Base-by-base conservation (phyloP, 305 asterid species). In the Solanum hybrid region DNA sequence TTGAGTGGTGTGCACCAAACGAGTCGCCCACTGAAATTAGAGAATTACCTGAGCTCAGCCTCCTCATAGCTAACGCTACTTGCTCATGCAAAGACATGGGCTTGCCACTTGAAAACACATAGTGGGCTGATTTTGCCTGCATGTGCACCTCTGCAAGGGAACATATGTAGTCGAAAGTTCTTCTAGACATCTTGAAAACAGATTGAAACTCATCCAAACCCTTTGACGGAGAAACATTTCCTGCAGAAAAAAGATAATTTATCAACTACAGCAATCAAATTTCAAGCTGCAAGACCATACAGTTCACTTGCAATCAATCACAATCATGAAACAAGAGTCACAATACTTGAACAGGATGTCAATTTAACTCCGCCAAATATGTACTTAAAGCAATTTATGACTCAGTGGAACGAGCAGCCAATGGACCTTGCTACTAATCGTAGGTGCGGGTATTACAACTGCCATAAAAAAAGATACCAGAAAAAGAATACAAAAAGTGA, bases 1-100 rank as follows among this genome's bases (percentile, higher is more conserved):
- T 96, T 7, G 98, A 96, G 80, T 96, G 99, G 91, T 95, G 96
- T 2, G 95, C 92, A 40, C 98, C 98, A 37, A 96, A 96, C 1
- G 98, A 95, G 31, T 96, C 98, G 5, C 99, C 99, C 5, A 97
- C 95, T 2, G 98, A 92, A 71, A 96, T 94, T 69, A 97, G 89
- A 8, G 99, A 97, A 91, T 94, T 94, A 2, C 99, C 99, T 1
- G 99, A 95, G 84, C 96, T 93, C 6, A 97, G 96, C 89, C 99
- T 91, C 42, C 94, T 89, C 69, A 97, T 91, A 37, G 98, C 98
- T 75, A 97, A 86, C 36, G 99, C 99, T 16, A 96, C 99, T 91
- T 96, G 99, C 92, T 97, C 98, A 5, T 92, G 83, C 81, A 96
- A 79, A 5, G 95, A 92, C 97, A 97, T 93, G 16, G 96, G 97